These are phyloP conservation scores for Carex kokanica DNA, from an alignment of 176 grass and related monocot genomes.

Conservation along the genomic window DNA sequence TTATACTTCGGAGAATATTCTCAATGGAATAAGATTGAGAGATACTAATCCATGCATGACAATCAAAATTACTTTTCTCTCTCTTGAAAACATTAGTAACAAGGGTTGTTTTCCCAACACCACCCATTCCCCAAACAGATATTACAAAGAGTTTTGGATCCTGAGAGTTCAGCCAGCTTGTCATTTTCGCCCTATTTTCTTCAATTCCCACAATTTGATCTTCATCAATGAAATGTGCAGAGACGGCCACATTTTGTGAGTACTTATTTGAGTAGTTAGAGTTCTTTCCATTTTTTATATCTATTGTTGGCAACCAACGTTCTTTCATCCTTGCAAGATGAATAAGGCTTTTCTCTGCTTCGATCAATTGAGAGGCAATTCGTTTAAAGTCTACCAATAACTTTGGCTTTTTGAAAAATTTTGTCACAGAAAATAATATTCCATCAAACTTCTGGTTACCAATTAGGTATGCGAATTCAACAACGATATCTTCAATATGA, in stretches of 20 bases:
- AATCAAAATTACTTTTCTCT: slow-evolving; percentile 15
- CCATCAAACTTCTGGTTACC: no score
- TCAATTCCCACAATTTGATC: slow-evolving; percentile 36
- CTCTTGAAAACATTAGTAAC: slow-evolving; percentile 35
- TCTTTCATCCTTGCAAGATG: neutral
- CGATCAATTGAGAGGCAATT: slow-evolving; percentile 20
- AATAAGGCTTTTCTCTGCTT: slow-evolving; percentile 5
- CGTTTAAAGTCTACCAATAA: neutral
- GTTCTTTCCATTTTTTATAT: neutral
- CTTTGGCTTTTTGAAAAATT: slow-evolving; percentile 4
- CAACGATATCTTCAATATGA: no score
- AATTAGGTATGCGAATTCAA: no score
- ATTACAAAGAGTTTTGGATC: slow-evolving; percentile 1
- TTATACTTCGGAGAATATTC: slow-evolving; percentile 10
- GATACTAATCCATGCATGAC: slow-evolving; percentile 22
- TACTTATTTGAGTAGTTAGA: no score
- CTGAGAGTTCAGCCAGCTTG: slow-evolving; percentile 3
- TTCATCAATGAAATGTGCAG: slow-evolving; percentile 29
- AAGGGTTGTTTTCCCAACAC: slow-evolving; percentile 53
- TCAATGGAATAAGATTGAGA: slow-evolving; percentile 24
- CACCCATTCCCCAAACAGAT: slow-evolving; percentile 50
- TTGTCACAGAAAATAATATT: neutral
- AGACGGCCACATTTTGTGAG: neutral
- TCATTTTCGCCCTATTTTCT: neutral
- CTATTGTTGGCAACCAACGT: neutral